These are phyloP conservation scores for Globisporangium nagaii DNA, from an alignment of 352 stramenopile species.

Conservation along the genomic window DNA sequence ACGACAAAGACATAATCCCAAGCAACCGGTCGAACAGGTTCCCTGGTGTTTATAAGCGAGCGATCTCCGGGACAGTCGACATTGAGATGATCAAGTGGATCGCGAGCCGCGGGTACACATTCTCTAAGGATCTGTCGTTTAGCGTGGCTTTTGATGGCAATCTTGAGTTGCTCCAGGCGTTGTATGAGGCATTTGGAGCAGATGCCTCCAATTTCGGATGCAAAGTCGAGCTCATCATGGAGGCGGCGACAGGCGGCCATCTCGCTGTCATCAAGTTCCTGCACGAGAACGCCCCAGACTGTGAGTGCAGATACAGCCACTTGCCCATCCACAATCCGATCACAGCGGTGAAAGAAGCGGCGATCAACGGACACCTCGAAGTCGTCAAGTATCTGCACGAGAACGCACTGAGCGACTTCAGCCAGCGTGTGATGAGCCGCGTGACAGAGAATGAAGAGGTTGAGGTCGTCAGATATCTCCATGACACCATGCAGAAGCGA, in stretches of 20 bases:
- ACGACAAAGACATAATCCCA: neutral
- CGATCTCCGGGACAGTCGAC: neutral
- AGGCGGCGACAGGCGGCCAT: constrained; percentile 7
- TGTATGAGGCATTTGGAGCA: too few relatives aligned
- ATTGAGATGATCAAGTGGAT: neutral
- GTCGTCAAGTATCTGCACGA: constrained; percentile 14
- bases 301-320: constrained; percentile 4
- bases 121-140: too few relatives aligned
- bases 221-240: too few relatives aligned
- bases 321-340: too few relatives aligned
- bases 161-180: too few relatives aligned
- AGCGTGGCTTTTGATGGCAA: too few relatives aligned
- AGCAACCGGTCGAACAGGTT: too few relatives aligned
- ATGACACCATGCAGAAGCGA: neutral
- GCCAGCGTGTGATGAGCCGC: neutral
- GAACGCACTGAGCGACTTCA: neutral
- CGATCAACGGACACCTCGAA: neutral
- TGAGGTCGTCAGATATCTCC: neutral
- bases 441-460: neutral
- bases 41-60: too few relatives aligned
- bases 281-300: constrained; percentile 16
- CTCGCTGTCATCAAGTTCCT: constrained; percentile 29
- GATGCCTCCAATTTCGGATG: too few relatives aligned
- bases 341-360: neutral
- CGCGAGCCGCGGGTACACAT: too few relatives aligned